Evolutionary conservation across 352 stramenopile species (phyloP).

Genomic region (Halophytophthora polymorphica): DNA sequence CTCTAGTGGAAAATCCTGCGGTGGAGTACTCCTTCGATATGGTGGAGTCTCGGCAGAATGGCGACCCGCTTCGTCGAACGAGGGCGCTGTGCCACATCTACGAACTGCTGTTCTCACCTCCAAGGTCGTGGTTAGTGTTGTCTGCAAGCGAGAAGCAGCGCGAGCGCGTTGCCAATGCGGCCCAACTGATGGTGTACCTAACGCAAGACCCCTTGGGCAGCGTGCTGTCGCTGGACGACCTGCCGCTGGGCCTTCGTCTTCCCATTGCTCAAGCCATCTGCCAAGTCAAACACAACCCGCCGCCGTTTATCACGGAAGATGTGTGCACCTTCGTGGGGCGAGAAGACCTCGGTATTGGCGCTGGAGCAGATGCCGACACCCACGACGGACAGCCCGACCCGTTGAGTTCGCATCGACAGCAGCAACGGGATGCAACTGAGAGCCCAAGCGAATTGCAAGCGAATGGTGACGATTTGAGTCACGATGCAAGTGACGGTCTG

Average conservation of each 20-base stretch:
- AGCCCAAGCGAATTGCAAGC: constrained; percentile 1
- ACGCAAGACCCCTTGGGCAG: constrained; percentile 35
- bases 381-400: constrained; percentile 6
- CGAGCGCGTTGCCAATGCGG: constrained; percentile 12
- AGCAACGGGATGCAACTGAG: constrained; percentile 12
- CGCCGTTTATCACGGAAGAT: constrained; percentile 49
- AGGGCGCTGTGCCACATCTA: constrained; percentile 40
- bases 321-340: constrained; percentile 56
- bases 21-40: constrained; percentile 3
- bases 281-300: constrained; percentile 56
- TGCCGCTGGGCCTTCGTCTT: constrained; percentile 58
- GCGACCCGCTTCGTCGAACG: constrained; percentile 27
- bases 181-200: constrained; percentile 51
- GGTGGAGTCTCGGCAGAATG: background rate
- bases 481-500: constrained; percentile 57
- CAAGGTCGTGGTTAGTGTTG: constrained; percentile 1
- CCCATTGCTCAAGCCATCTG: constrained; percentile 56
- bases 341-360: constrained; percentile 47
- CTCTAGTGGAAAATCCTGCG: constrained; percentile 10
- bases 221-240: constrained; percentile 41
- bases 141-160: constrained; percentile 3
- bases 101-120: constrained; percentile 29
- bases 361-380: constrained; percentile 9
- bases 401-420: constrained; percentile 2
- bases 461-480: constrained; percentile 6